Base-by-base conservation (phyloP, 2,329 filamentous ascomycete genomes). In the Nannizzia gypsea region DNA sequence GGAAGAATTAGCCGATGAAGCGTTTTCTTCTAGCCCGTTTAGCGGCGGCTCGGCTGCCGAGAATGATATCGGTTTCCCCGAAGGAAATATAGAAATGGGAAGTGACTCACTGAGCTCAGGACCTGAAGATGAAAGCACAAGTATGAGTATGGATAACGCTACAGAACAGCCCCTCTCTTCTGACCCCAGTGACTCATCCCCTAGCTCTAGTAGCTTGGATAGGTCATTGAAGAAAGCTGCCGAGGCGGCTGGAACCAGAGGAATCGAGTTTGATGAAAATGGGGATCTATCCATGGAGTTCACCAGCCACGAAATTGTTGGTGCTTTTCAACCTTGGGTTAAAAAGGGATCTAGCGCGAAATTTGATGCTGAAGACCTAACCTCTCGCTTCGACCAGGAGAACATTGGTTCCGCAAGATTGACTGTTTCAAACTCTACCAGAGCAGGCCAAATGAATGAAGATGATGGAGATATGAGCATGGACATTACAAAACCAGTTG, bases 401-500 rank as follows among this genome's bases (percentile, higher is more conserved):
- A 78, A 78, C 62, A 58, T 73, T 9, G 68, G 74, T 57, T 72
- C 40, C 9, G 22, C 26, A 20, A 58, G 48, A 9, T 31, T 17
- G 15, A n/a, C 13, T 34, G 28, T n/a, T 3, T 26, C 24, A 2
- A 54, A 17, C 8, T 3, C 28, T 20, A 20, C 1, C 3, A 36
- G 15, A 8, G 22, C 56, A 46, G 20, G 44, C 34, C 3, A n/a
- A 28, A 8, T 20, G 13, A 77, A 77, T 11, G 70, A 73, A 15
- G 76, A 80, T 24, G 80, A 81, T 20, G 81, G 83, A 64, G 89
- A 91, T 42, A 85, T 95, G 79, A 93, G 89, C 22, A 96, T 97
- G 92, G 92, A 97, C 66, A 89, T 96, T 6, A 96, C 92, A 1
- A 84, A 83, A 59, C 89, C 84, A 6, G 78, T 95, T 58, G 92